phyloP scores from a whole-genome alignment of 2,329 filamentous ascomycete species.

The Aspergillus ruber region DNA sequence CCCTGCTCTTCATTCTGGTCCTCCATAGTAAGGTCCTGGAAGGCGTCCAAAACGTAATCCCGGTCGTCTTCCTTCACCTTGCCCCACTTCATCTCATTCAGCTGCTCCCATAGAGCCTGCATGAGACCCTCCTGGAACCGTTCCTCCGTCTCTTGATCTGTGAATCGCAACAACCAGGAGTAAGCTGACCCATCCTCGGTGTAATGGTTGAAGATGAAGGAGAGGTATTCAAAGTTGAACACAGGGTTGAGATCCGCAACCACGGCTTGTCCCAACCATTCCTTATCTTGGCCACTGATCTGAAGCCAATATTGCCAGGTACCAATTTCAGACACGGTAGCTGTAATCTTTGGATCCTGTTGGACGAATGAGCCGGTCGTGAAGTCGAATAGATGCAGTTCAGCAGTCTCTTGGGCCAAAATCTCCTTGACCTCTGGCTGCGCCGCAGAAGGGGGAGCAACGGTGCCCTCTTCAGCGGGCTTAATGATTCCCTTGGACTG shows the following conservation, averaged over 20 bases:
- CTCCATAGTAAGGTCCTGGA: conserved; percentile 89
- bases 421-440: conserved; percentile 66
- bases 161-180: conserved; percentile 92
- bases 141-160: conserved; percentile 71
- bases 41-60: conserved; percentile 91
- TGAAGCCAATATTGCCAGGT: conserved; percentile 96
- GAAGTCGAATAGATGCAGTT: conserved; percentile 93
- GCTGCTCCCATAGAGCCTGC: conserved; percentile 92
- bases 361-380: conserved; percentile 75
- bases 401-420: conserved; percentile 67
- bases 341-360: conserved; percentile 68
- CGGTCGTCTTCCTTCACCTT: conserved; percentile 89
- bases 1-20: conserved; percentile 55
- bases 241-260: conserved; percentile 92
- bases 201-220: conserved; percentile 98
- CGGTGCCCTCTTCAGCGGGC: conserved; percentile 44
- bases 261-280: conserved; percentile 82
- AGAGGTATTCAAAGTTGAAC: conserved; percentile 98
- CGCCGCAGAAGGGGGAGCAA: conserved; percentile 54
- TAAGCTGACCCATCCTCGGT: conserved; percentile 80
- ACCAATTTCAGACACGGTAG: conserved; percentile 77
- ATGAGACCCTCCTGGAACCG: conserved; percentile 89
- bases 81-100: conserved; percentile 89
- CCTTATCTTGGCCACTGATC: conserved; percentile 65
- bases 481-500: conserved; percentile 35